These are phyloP conservation scores for Boehmeria nivea DNA, from an alignment of 306 rosid species.

Conservation along the genomic window DNA sequence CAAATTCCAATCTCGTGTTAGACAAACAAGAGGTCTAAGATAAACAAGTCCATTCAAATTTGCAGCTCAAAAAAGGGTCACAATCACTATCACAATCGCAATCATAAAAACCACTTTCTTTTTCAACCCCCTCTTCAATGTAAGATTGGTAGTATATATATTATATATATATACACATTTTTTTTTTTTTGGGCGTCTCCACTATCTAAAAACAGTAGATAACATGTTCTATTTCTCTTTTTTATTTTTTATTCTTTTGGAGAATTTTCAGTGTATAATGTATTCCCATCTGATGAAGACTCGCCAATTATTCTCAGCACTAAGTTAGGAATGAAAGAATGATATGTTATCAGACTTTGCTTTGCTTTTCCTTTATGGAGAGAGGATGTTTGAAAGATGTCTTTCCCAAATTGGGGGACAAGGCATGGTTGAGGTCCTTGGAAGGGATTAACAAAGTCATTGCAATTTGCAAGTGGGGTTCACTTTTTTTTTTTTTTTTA, in stretches of 20 bases:
- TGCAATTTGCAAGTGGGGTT: slow-evolving; percentile 21
- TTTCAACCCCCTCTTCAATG: too few relatives aligned
- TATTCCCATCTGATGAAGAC: slow-evolving; percentile 15
- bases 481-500: background rate
- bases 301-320: slow-evolving; percentile 43
- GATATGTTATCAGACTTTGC: slow-evolving; percentile 16
- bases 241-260: too few relatives aligned
- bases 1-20: slow-evolving; percentile 5
- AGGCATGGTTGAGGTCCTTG: slow-evolving; percentile 43
- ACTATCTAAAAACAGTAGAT: too few relatives aligned
- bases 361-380: slow-evolving; percentile 32
- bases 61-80: slow-evolving; percentile 15
- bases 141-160: too few relatives aligned
- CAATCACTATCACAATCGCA: slow-evolving; percentile 10
- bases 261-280: slow-evolving; percentile 2
- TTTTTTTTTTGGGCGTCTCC: too few relatives aligned
- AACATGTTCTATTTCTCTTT: too few relatives aligned
- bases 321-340: slow-evolving; percentile 32
- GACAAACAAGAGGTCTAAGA: slow-evolving; percentile 13
- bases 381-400: slow-evolving; percentile 39
- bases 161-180: too few relatives aligned
- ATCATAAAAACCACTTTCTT: slow-evolving; percentile 5
- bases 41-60: slow-evolving; percentile 18
- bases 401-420: slow-evolving; percentile 47
- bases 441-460: slow-evolving; percentile 27